These are phyloP conservation scores for Pseudonitzschia multiseries DNA, from an alignment of 108 stramenopile species.

Conservation along the genomic window DNA sequence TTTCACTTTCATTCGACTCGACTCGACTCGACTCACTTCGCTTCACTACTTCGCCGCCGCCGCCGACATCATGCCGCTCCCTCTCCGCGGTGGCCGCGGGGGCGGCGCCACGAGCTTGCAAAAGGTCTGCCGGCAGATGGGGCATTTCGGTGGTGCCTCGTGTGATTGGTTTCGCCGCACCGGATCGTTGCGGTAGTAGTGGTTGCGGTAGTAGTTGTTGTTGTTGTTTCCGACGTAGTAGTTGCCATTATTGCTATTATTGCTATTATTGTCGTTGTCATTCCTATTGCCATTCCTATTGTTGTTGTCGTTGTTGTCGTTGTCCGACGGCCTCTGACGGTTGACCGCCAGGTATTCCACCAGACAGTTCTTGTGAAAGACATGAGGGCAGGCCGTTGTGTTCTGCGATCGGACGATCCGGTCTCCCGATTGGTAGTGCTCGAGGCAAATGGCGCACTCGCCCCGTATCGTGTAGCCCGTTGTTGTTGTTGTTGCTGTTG, in stretches of 20 bases:
- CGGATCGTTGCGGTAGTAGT: too few relatives aligned
- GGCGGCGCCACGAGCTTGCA: not conserved
- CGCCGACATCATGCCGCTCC: not conserved
- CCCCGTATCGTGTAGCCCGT: not conserved
- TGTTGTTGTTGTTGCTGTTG: not conserved
- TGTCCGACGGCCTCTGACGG: not conserved
- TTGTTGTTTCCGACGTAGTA: too few relatives aligned
- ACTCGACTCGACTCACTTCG: too few relatives aligned
- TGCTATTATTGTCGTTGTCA: too few relatives aligned
- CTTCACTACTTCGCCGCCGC: too few relatives aligned
- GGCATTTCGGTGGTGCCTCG: not conserved
- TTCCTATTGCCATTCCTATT: too few relatives aligned
- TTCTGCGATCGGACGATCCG: slow-evolving; percentile 24
- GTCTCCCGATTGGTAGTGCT: slow-evolving; percentile 32
- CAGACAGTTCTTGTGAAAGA: slow-evolving; percentile 51
- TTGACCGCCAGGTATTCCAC: slow-evolving; percentile 36
- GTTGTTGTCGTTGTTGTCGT: too few relatives aligned
- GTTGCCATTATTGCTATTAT: too few relatives aligned
- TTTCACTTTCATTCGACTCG: too few relatives aligned
- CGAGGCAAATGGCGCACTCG: slow-evolving; percentile 41
- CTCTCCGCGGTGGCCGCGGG: not conserved
- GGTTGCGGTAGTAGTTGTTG: too few relatives aligned
- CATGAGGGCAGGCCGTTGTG: slow-evolving; percentile 34
- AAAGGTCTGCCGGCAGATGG: not conserved
- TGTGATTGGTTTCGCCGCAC: not conserved